A percentile compares a stretch with the other conserved stretches of the same genome.
phyloP scores from a whole-genome alignment of 768 basidiomycete genomes.

The Tricholoma terreum region DNA sequence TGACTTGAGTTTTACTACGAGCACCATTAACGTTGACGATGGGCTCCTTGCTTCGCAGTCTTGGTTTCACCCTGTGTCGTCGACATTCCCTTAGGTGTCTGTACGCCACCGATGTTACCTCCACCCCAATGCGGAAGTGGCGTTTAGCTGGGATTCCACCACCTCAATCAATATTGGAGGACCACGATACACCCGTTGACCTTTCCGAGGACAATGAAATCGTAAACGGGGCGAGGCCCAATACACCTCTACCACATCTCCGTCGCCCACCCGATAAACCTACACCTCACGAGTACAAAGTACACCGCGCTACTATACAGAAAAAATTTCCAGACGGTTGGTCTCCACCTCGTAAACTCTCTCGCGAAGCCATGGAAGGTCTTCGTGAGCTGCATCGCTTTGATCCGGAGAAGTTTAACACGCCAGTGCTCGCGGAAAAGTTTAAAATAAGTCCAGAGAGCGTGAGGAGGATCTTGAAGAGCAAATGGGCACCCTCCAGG shows the following conservation, averaged over 20 bases:
- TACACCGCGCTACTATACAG: slow-evolving; percentile 50
- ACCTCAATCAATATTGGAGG: slow-evolving; percentile 47
- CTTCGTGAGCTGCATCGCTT: slow-evolving; percentile 62
- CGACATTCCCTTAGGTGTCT: slow-evolving; percentile 17
- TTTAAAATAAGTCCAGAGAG: slow-evolving; percentile 83
- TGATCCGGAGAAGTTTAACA: slow-evolving; percentile 63
- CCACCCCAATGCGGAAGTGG: slow-evolving; percentile 33
- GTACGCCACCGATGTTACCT: slow-evolving; percentile 17
- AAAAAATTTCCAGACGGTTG: slow-evolving; percentile 64
- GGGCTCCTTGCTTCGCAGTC: slow-evolving; percentile 22
- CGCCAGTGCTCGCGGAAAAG: slow-evolving; percentile 65
- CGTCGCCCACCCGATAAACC: slow-evolving; percentile 36
- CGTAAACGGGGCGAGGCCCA: slow-evolving; percentile 40
- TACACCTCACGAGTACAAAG: slow-evolving; percentile 47
- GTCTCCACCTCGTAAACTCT: slow-evolving; percentile 77
- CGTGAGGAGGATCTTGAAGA: slow-evolving; percentile 74
- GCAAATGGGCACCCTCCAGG: slow-evolving; percentile 61
- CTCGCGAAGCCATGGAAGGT: slow-evolving; percentile 81
- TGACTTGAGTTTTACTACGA: slow-evolving; percentile 6
- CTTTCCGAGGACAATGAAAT: slow-evolving; percentile 50
- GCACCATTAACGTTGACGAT: slow-evolving; percentile 14
- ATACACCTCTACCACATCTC: slow-evolving; percentile 34
- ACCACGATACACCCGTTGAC: slow-evolving; percentile 43
- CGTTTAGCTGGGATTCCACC: slow-evolving; percentile 34
- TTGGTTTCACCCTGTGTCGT: slow-evolving; percentile 12